Conservation (phyloP, 2,329 filamentous ascomycete genomes). For the Cryphonectria japonica region DNA sequence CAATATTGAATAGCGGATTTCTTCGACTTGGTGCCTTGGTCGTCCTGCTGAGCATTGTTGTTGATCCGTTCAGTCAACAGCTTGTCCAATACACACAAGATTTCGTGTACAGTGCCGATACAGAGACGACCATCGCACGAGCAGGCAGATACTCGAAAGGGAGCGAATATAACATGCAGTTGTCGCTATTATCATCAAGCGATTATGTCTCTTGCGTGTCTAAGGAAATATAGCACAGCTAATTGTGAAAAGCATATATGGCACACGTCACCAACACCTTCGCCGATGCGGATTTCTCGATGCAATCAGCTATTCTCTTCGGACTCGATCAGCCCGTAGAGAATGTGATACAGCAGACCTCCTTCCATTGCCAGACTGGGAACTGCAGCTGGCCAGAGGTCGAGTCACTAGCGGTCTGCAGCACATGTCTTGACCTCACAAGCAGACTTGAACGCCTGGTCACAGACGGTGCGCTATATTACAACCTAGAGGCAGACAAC, state of each 20-base stretch:
- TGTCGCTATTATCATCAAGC: neutral
- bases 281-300: constrained; percentile 15
- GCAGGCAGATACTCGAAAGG: constrained; percentile 15
- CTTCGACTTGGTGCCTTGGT: constrained; percentile 19
- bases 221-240: neutral
- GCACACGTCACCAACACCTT: neutral
- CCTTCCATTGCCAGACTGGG: constrained; percentile 16
- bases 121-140: neutral
- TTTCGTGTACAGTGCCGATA: constrained; percentile 6
- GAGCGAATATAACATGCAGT: neutral
- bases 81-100: constrained; percentile 15
- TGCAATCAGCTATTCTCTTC: constrained; percentile 22
- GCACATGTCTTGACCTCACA: constrained; percentile 12
- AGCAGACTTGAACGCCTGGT: neutral
- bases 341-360: constrained; percentile 6
- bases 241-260: neutral
- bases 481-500: neutral
- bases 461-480: constrained; percentile 10
- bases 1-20: neutral
- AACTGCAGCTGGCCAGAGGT: constrained; percentile 20
- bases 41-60: constrained; percentile 5
- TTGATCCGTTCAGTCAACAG: constrained; percentile 23
- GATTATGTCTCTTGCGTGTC: neutral
- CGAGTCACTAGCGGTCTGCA: constrained; percentile 21
- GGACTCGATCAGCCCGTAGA: constrained; percentile 14